Base-by-base conservation (phyloP, 106 monocot species). In the Vanilla planifolia region DNA sequence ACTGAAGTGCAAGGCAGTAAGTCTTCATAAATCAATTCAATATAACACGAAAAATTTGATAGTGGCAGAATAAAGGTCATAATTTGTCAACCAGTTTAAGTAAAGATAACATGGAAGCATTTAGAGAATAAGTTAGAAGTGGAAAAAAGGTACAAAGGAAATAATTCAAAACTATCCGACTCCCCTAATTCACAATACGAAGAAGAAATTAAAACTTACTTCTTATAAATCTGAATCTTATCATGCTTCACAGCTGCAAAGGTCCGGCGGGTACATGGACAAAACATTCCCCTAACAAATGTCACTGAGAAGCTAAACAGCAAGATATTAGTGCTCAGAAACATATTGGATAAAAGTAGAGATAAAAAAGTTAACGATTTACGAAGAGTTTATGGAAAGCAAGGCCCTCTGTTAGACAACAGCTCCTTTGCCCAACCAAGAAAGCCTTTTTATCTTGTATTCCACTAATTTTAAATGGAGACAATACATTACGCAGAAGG, bases 181-280 rank as follows among this genome's bases (percentile, higher is more conserved):
- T n/a, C n/a, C n/a, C n/a, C n/a, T n/a, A n/a, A n/a, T n/a, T 5
- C 55, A 17, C 23, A 4, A 64, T 45, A 47, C 40, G 24, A 1
- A 52, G 0, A 73, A 29, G 25, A 39, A 45, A 9, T 3, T 1
- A 50, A 35, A 47, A 34, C 65, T 78, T 62, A 88, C 93, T 80
- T 93, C 41, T 75, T 93, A 9, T 59, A 74, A 8, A 67, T 46
- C 5, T 64, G 51, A 73, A 82, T 35, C 41, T 24, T 74, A 39
- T 79, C 71, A 7, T 68, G 50, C 61, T 65, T 89, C 4, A 71
- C 80, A 47, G 47, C 43, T 15, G 74, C 78, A 66, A 77, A 73
- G 14, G 71, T 56, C 67, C 83, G 83, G 40, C 62, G 27, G 21
- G 48, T 26, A 48, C 59, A 58, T 29, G 30, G 43, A 51, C 39